Percentiles rank a stretch among this genome's conserved stretches.
Conservation (phyloP, 306 rosid genomes). For the Bauhinia variegata region DNA sequence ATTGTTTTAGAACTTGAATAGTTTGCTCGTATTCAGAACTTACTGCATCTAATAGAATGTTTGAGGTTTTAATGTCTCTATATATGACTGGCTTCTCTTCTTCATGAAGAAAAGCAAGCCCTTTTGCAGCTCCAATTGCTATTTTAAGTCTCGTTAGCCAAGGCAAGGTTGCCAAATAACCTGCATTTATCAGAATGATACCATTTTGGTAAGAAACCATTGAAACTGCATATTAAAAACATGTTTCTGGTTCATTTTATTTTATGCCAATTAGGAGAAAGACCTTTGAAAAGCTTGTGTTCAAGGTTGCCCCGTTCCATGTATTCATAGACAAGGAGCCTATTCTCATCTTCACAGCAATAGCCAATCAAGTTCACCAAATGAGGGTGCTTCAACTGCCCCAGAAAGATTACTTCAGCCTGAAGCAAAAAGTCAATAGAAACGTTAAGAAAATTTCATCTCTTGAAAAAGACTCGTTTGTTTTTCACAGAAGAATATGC, state of each 20-base stretch:
- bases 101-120: conserved; percentile 84
- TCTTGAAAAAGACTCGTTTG: not conserved
- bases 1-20: not conserved
- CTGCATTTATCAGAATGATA: conserved; percentile 51
- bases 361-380: conserved; percentile 88
- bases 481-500: not conserved
- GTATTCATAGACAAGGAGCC: conserved; percentile 91
- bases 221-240: not conserved
- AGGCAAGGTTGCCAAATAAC: conserved; percentile 73
- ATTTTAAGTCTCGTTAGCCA: conserved; percentile 90
- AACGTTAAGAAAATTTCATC: not conserved
- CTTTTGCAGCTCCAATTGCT: conserved; percentile 90
- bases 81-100: conserved; percentile 81
- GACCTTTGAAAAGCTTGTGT: conserved; percentile 61
- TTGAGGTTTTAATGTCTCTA: conserved; percentile 87
- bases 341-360: conserved; percentile 84
- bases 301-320: conserved; percentile 82
- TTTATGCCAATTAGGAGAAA: not conserved
- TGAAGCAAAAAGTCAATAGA: conserved; percentile 10
- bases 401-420: conserved; percentile 92
- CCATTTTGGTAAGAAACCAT: conserved; percentile 8
- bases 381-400: conserved; percentile 84
- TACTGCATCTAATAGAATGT: conserved; percentile 77
- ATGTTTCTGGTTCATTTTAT: conserved; percentile 4
- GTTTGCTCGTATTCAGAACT: conserved; percentile 5